Conservation (phyloP, 2,329 filamentous ascomycete species). For the Alternaria sp. region DNA sequence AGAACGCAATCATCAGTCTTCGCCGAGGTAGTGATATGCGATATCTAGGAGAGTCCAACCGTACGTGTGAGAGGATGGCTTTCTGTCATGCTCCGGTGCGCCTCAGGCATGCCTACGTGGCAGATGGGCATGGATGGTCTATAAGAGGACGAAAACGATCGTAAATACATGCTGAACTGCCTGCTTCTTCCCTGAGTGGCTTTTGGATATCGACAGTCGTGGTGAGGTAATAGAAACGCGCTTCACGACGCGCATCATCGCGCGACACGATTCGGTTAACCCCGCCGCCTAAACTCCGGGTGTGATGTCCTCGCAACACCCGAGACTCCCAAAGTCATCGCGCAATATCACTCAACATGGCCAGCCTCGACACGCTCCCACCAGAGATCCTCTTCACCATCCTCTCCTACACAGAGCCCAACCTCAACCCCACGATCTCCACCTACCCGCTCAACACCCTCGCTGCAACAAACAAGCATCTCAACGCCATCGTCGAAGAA, state of each 20-base stretch:
- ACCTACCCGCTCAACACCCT: conserved; percentile 31
- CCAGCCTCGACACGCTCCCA: conserved; percentile 29
- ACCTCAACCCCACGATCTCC: neutral
- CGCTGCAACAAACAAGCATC: conserved; percentile 31
- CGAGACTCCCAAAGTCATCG: neutral
- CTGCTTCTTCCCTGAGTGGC: too few species aligned
- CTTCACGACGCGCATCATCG: neutral
- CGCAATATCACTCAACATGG: conserved; percentile 10
- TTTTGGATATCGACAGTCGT: neutral
- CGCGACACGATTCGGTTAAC: neutral
- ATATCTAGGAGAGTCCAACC: neutral
- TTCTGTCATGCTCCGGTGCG: neutral
- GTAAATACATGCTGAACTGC: neutral
- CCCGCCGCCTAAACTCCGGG: neutral
- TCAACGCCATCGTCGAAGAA: conserved; percentile 36
- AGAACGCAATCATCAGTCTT: neutral
- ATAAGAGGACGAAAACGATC: neutral
- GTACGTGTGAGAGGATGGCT: neutral
- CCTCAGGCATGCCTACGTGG: neutral
- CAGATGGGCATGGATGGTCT: neutral
- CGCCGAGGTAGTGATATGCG: neutral
- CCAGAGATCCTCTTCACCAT: conserved; percentile 39
- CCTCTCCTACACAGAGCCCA: conserved; percentile 27
- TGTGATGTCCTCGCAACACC: too few species aligned
- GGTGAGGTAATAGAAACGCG: neutral